Percentiles rank a stretch among this genome's conserved stretches.
These are phyloP conservation scores for Pichia nanzhaoensis DNA, from an alignment of 805 yeast species.

Conservation along the genomic window DNA sequence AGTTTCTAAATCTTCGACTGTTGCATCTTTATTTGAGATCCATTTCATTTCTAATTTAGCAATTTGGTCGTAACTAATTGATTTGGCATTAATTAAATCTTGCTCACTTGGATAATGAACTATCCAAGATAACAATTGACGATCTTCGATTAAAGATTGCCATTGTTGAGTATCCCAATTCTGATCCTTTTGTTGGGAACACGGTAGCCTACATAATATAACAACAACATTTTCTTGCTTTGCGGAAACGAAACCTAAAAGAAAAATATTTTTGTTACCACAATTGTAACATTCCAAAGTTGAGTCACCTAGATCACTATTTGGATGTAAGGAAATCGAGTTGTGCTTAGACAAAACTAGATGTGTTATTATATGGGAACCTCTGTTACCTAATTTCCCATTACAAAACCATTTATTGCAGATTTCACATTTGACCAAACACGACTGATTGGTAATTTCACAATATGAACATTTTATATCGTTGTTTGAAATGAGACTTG, in stretches of 20 bases:
- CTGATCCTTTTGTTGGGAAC: slow-evolving; percentile 67
- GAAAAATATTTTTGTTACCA: slow-evolving; percentile 73
- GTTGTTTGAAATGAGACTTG: slow-evolving; percentile 10
- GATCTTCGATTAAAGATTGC: slow-evolving; percentile 78
- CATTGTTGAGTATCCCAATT: slow-evolving; percentile 87
- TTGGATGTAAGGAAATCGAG: slow-evolving; percentile 65
- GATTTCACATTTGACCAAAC: slow-evolving; percentile 67
- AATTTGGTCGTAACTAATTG: slow-evolving; percentile 60
- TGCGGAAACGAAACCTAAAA: slow-evolving; percentile 82
- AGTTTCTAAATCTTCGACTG: slow-evolving; percentile 53
- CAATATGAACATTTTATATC: slow-evolving; percentile 56
- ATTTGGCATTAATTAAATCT: slow-evolving; percentile 46
- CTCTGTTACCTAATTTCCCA: slow-evolving; percentile 43
- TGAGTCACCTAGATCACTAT: slow-evolving; percentile 82
- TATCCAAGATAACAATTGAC: slow-evolving; percentile 77
- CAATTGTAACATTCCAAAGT: slow-evolving; percentile 86
- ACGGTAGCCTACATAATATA: slow-evolving; percentile 79
- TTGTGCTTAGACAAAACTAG: slow-evolving; percentile 75
- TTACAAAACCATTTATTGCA: slow-evolving; percentile 92
- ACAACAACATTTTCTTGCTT: slow-evolving; percentile 83
- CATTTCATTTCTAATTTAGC: slow-evolving; percentile 72
- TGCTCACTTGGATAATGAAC: slow-evolving; percentile 65
- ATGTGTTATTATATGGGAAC: slow-evolving; percentile 81
- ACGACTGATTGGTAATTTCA: slow-evolving; percentile 56
- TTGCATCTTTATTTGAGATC: slow-evolving; percentile 66